Evolutionary conservation across 495 filamentous ascomycete genomes (phyloP), one percentile per base, ranked within the genome.

Genomic region (Neurospora hispaniola): DNA sequence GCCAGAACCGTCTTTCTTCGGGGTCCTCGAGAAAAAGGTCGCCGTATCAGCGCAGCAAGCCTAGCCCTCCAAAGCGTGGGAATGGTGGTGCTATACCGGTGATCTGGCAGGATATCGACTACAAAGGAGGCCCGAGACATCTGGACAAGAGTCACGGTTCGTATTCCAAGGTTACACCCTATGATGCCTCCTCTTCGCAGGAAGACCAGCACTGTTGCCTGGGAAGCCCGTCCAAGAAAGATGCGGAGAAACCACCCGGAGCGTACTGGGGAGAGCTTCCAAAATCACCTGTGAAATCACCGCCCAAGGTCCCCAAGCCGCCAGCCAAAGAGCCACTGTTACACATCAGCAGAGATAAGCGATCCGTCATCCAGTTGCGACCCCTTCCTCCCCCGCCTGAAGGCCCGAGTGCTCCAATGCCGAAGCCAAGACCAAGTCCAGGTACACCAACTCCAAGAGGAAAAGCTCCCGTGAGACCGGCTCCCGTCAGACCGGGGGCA

Each of bases 141-240:
- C 46, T 44, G n/a, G 69, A 69, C 48, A 43, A 59, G 10, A 74
- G 71, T 48, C 43, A 42, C 12, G 71, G 75, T 23, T 66, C 59
- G 14, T 73, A 75, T 42, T 69, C 71, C 27, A 48, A 38, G 18
- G 54, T 73, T 39, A 23, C 16, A 16, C 72, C 46, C 6, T 41
- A 54, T 11, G 69, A 69, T 16, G 40, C 54, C 12, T 54, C 41
- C 2, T 73, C 74, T 2, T 71, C 62, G 11, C 70, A 75, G 27
- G 69, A 73, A 4, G 43, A 70, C 11, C 74, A 70, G 9, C 73
- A 70, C 35, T 70, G 73, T 46, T 79, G 78, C 38, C 43, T 72
- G 18, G 69, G 69, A 20, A 78, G 75, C 23, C 73, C 78, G 5
- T 71, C 78, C 6, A 74, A 74, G n/a, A 31, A 18, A 20, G 5